Evolutionary conservation across 2,329 filamentous ascomycete species (phyloP).

Genomic region (Sporothrix inflata): DNA sequence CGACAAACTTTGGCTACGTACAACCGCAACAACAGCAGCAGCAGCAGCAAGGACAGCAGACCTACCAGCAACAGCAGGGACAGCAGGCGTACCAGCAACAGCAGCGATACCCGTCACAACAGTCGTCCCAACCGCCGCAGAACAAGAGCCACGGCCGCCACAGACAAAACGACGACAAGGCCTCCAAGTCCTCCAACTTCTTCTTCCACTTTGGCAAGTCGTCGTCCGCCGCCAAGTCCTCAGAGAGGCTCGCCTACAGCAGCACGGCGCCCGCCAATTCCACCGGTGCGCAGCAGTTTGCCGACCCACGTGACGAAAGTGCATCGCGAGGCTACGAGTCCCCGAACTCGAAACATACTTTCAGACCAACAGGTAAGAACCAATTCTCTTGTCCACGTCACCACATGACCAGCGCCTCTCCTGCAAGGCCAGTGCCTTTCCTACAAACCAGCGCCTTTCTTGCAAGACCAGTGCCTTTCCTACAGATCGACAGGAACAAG

Average conservation of each 20-base stretch:
- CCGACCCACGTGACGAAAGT: conserved; percentile 45
- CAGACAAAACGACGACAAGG: conserved; percentile 46
- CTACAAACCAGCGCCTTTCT: background rate
- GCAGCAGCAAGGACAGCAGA: conserved; percentile 20
- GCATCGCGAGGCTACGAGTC: conserved; percentile 45
- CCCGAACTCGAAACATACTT: conserved; percentile 38
- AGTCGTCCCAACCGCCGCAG: conserved; percentile 35
- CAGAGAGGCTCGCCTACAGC: conserved; percentile 39
- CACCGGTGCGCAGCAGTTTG: conserved; percentile 39
- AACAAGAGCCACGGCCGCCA: conserved; percentile 35
- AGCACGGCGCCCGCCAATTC: conserved; percentile 29
- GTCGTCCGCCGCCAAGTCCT: conserved; percentile 44
- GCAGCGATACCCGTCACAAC: conserved; percentile 36
- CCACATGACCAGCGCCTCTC: background rate
- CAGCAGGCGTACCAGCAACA: conserved; percentile 25
- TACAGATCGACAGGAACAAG: conserved; percentile 20
- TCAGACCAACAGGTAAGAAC: conserved; percentile 40
- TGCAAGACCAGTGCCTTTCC: background rate
- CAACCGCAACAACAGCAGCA: conserved; percentile 37
- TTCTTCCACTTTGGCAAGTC: conserved; percentile 56
- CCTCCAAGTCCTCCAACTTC: conserved; percentile 52
- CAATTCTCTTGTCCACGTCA: background rate
- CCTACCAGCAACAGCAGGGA: conserved; percentile 23
- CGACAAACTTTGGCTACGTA: conserved; percentile 32
- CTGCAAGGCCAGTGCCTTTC: background rate